These are phyloP conservation scores for Malus hybrid DNA, from an alignment of 331 rosid genomes.

Conservation along the genomic window DNA sequence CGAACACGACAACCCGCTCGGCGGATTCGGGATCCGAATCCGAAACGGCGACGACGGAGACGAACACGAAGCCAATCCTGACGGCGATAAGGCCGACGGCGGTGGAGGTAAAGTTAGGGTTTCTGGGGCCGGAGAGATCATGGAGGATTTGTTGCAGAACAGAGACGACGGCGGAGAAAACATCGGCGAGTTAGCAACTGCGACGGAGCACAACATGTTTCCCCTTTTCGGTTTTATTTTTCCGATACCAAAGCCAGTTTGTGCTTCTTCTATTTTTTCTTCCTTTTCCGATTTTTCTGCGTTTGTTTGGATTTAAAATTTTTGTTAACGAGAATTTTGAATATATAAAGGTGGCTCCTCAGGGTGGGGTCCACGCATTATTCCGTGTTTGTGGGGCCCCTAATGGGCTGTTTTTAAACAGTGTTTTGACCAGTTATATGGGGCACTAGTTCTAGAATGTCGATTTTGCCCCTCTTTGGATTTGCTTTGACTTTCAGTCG, in stretches of 20 bases:
- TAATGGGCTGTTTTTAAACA: not conserved
- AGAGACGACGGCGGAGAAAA: conserved; percentile 77
- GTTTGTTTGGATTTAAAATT: not conserved
- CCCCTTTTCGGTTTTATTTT: not conserved
- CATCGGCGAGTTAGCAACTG: conserved; percentile 81
- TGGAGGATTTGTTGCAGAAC: conserved; percentile 55
- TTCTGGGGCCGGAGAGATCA: conserved; percentile 55
- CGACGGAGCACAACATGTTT: conserved; percentile 82
- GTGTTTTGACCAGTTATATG: not conserved
- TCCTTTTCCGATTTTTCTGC: not conserved
- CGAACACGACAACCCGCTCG: conserved; percentile 24
- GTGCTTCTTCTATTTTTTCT: not conserved
- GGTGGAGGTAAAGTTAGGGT: conserved; percentile 29
- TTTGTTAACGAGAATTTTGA: not conserved
- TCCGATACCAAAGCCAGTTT: not conserved
- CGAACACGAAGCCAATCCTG: not conserved
- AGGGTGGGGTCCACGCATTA: conserved; percentile 2
- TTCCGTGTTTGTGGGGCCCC: conserved; percentile 26
- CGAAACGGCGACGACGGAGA: conserved; percentile 70
- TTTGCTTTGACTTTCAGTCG: not conserved
- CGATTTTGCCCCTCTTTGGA: conserved; percentile 10
- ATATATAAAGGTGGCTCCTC: not conserved
- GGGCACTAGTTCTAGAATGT: not conserved
- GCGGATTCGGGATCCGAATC: conserved; percentile 51
- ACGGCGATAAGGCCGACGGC: not conserved